Percentiles rank a stretch among this genome's conserved stretches.
Conservation (phyloP, 2,329 filamentous ascomycete species). For the Stachybotrys elegans region DNA sequence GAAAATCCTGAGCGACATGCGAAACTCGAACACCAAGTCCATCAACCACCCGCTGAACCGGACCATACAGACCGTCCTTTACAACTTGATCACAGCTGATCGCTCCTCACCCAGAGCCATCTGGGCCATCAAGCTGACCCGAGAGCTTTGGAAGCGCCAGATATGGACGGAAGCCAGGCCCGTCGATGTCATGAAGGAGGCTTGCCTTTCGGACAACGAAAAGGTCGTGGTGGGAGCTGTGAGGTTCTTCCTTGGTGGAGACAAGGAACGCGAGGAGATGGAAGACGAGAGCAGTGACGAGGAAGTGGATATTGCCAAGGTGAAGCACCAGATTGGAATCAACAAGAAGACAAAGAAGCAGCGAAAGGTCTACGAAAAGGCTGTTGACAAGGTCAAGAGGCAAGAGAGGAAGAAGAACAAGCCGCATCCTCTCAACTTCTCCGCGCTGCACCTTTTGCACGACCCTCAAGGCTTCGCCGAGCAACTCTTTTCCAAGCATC, state of each 20-base stretch:
- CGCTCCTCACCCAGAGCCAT: slow-evolving; percentile 78
- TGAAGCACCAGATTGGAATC: slow-evolving; percentile 82
- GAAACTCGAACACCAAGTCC: slow-evolving; percentile 78
- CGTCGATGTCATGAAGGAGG: slow-evolving; percentile 98
- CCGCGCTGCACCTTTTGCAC: slow-evolving; percentile 86
- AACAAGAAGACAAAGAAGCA: slow-evolving; percentile 97
- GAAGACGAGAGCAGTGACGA: slow-evolving; percentile 87
- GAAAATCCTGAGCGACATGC: slow-evolving; percentile 88
- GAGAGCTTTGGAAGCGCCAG: slow-evolving; percentile 94
- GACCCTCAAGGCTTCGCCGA: slow-evolving; percentile 95
- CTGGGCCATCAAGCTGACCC: slow-evolving; percentile 93
- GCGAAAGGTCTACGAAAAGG: slow-evolving; percentile 71
- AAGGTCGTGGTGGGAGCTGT: slow-evolving; percentile 87
- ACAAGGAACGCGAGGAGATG: slow-evolving; percentile 90
- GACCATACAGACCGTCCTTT: slow-evolving; percentile 87
- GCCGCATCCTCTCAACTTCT: slow-evolving; percentile 90
- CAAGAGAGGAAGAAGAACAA: slow-evolving; percentile 84
- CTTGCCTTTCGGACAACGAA: slow-evolving; percentile 80
- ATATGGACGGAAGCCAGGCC: slow-evolving; percentile 93
- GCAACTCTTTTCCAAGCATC: slow-evolving; percentile 80
- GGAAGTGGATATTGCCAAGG: slow-evolving; percentile 68
- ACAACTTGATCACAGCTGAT: slow-evolving; percentile 85
- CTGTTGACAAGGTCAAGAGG: slow-evolving; percentile 74
- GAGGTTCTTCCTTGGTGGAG: slow-evolving; percentile 91
- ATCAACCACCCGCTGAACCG: slow-evolving; percentile 92